Conservation (phyloP, 306 rosid species). For the Citrullus colocynthis region DNA sequence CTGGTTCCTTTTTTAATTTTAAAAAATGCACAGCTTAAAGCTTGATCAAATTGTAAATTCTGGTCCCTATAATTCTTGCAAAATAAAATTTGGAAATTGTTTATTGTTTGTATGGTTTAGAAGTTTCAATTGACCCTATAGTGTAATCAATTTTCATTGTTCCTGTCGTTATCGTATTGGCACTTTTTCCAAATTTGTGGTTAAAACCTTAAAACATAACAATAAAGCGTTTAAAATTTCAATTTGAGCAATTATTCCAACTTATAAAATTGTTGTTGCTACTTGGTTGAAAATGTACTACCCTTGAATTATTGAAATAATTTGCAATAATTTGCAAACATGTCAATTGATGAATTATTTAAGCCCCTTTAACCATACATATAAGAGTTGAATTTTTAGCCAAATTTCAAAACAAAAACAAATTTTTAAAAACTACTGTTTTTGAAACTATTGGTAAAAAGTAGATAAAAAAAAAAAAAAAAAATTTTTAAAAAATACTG, state of each 20-base stretch:
- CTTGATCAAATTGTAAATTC: not conserved
- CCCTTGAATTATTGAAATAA: not conserved
- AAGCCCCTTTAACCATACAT: no score
- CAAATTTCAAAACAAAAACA: no score
- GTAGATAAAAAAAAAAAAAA: no score
- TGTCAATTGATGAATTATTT: not conserved
- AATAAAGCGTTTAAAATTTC: not conserved
- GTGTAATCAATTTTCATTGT: no score
- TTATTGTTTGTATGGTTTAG: no score
- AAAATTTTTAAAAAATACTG: no score
- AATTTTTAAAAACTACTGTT: no score
- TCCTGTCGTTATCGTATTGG: no score
- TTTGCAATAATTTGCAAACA: not conserved
- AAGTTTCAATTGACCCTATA: no score
- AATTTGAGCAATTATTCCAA: not conserved
- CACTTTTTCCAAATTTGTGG: not conserved
- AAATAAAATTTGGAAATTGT: no score
- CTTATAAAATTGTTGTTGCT: not conserved
- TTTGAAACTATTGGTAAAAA: no score
- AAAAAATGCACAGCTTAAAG: not conserved
- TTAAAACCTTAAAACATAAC: not conserved
- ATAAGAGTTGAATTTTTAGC: no score
- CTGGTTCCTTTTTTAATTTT: not conserved
- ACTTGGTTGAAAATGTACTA: not conserved
- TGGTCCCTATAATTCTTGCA: not conserved